Base-by-base conservation (phyloP, 2,329 filamentous ascomycete genomes). In the Karstenula rhodostoma region DNA sequence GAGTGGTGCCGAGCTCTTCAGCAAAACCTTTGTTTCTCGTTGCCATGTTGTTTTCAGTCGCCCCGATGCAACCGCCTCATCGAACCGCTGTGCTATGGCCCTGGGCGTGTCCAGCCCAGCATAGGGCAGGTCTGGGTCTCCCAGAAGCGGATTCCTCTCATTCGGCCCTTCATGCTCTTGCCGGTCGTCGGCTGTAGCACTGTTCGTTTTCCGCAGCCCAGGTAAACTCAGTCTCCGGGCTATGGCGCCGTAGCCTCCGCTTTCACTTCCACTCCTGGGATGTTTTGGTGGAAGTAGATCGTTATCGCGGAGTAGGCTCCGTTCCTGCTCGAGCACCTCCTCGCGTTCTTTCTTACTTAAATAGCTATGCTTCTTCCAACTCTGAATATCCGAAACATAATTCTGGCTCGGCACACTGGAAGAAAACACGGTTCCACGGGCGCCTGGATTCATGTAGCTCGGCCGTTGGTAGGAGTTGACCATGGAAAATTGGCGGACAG, bases 21-120 rank as follows among this genome's bases (percentile, higher is more conserved):
- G 81, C 43, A 98, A 84, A 1, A 93, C 93, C 80, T 94, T 93
- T 44, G 90, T 84, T 82, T 98, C 94, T 63, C 94, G 88, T 77
- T 91, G 89, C 93, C 94, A 98, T 5, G 93, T 96, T 4, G 94
- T 97, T 56, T 90, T 89, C 66, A 98, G 94, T 72, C 88, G 86
- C 12, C 93, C 93, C 0, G 90, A 86, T 0, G 87, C 85, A 12
- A 97, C 91, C 0, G 94, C 94, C 63, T 93, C 90, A 63, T 94
- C 71, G 74, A 75, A 79, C 37, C 66, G 74, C 49, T 74, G 69
- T 42, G 75, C 70, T 56, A 79, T 74, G 0, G 65, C 72, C 48
- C 87, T 86, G 4, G 83, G 80, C 5, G 79, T 82, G 58, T 81
- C 81, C 42, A 80, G 80, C 23, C 82, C 80, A 12, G 81, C 80